These are phyloP conservation scores for Aspergillus sp. DNA, from an alignment of 2,329 filamentous ascomycete genomes.

Conservation along the genomic window DNA sequence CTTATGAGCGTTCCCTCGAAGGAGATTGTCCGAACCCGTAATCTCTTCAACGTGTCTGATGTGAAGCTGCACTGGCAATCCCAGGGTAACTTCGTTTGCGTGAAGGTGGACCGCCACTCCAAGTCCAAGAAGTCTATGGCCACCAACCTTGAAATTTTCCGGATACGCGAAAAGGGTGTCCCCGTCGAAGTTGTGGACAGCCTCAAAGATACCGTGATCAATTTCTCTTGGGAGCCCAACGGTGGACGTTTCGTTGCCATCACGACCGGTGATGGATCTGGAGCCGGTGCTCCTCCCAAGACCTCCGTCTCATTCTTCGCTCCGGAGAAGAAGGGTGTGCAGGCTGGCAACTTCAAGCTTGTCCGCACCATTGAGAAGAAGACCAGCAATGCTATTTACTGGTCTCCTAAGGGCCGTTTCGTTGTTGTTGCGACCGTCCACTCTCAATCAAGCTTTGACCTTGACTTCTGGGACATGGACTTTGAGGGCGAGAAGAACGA, in stretches of 20 bases:
- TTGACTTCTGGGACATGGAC: slow-evolving; percentile 97
- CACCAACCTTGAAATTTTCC: slow-evolving; percentile 98
- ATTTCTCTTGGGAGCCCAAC: slow-evolving; percentile 99
- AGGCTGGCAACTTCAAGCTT: slow-evolving; percentile 91
- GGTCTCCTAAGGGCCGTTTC: slow-evolving; percentile 93
- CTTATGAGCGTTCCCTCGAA: slow-evolving; percentile 96
- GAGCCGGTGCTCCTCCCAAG: slow-evolving; percentile 84
- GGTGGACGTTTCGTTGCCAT: slow-evolving; percentile 97
- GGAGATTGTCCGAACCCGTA: slow-evolving; percentile 88
- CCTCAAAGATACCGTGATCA: slow-evolving; percentile 98
- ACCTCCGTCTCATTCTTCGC: slow-evolving; percentile 95
- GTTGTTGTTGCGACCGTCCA: slow-evolving; percentile 91
- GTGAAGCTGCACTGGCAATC: slow-evolving; percentile 99
- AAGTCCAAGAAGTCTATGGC: slow-evolving; percentile 98
- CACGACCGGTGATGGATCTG: slow-evolving; percentile 81
- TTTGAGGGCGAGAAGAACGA: slow-evolving; percentile 97
- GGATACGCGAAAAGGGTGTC: slow-evolving; percentile 93
- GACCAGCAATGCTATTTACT: slow-evolving; percentile 99
- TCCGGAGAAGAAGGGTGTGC: slow-evolving; percentile 87
- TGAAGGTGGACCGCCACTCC: slow-evolving; percentile 98
- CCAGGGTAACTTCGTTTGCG: slow-evolving; percentile 87
- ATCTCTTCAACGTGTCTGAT: slow-evolving; percentile 96
- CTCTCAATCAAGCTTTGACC: slow-evolving; percentile 88
- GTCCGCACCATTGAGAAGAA: slow-evolving; percentile 96
- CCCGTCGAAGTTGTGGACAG: slow-evolving; percentile 97